These are phyloP conservation scores for Rhizomucor pusillus DNA, from an alignment of 371 early-diverging fungal genomes.

Conservation along the genomic window DNA sequence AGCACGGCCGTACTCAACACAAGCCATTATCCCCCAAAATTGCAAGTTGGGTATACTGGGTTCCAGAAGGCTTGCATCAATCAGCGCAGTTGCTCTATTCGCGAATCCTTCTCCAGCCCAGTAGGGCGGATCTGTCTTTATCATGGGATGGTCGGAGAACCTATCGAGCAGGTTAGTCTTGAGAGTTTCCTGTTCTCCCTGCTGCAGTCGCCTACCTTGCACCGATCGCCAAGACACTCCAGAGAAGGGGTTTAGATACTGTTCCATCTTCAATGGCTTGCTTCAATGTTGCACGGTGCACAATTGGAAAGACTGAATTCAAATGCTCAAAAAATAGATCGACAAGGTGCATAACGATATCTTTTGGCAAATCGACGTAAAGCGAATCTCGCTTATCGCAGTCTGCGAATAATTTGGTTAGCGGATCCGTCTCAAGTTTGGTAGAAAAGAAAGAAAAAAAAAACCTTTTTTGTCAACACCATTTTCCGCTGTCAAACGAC, in stretches of 20 bases:
- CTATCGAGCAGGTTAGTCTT: constrained; percentile 10
- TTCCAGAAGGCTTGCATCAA: constrained; percentile 41
- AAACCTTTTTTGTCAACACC: constrained; percentile 1
- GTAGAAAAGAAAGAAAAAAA: background rate
- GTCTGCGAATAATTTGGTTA: too few species aligned
- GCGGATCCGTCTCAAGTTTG: too few species aligned
- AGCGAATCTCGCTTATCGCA: background rate
- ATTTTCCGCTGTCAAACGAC: constrained; percentile 32
- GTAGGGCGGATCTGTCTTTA: constrained; percentile 44
- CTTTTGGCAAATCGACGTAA: constrained; percentile 33
- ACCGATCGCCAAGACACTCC: constrained; percentile 44
- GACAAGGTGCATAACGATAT: constrained; percentile 54
- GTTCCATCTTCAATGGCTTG: constrained; percentile 30
- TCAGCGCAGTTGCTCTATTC: constrained; percentile 32
- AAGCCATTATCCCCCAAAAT: constrained; percentile 55
- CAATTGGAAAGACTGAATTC: constrained; percentile 54
- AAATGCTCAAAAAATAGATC: constrained; percentile 57
- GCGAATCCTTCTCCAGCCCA: constrained; percentile 47
- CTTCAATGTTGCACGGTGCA: constrained; percentile 42
- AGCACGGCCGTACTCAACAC: constrained; percentile 61
- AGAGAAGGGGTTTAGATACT: constrained; percentile 37
- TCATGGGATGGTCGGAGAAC: constrained; percentile 41
- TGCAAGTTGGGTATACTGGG: constrained; percentile 57
- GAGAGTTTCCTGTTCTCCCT: background rate
- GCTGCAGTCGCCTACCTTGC: constrained; percentile 31